Evolutionary conservation across 306 rosid species (phyloP).

Genomic region (Vigna trinervia): DNA sequence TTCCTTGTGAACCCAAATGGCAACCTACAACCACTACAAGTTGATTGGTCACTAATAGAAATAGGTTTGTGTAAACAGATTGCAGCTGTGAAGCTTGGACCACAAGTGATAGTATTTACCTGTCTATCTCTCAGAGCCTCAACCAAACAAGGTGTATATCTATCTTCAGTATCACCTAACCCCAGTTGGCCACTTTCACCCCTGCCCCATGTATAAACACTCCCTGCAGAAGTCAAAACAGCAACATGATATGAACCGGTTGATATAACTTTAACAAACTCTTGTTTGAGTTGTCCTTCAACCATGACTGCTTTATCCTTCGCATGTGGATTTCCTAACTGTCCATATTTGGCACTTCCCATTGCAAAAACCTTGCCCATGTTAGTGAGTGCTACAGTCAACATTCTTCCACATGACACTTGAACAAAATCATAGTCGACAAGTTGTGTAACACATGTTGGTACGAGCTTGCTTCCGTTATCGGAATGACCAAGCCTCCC

Average conservation of each 20-base stretch:
- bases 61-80: slow-evolving; percentile 78
- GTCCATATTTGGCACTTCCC: slow-evolving; percentile 76
- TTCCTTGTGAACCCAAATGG: slow-evolving; percentile 82
- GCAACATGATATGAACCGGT: slow-evolving; percentile 77
- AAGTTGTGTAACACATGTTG: slow-evolving; percentile 75
- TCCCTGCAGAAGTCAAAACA: slow-evolving; percentile 69
- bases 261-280: slow-evolving; percentile 71
- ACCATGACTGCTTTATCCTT: slow-evolving; percentile 63
- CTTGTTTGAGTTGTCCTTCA: slow-evolving; percentile 80
- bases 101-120: slow-evolving; percentile 76
- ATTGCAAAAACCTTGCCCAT: slow-evolving; percentile 74
- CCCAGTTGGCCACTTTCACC: slow-evolving; percentile 82
- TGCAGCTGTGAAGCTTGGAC: slow-evolving; percentile 79
- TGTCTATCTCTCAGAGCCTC: slow-evolving; percentile 67
- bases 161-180: slow-evolving; percentile 71
- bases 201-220: slow-evolving; percentile 81
- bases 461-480: slow-evolving; percentile 67
- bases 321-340: slow-evolving; percentile 72
- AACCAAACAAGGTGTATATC: slow-evolving; percentile 68
- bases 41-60: slow-evolving; percentile 70
- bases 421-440: slow-evolving; percentile 79
- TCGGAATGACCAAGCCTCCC: slow-evolving; percentile 78
- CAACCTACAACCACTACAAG: slow-evolving; percentile 80
- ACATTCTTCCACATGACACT: slow-evolving; percentile 84
- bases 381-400: slow-evolving; percentile 76